Evolutionary conservation across 2,329 filamentous ascomycete species (phyloP).

Genomic region (Sphaerulina vaccinii): DNA sequence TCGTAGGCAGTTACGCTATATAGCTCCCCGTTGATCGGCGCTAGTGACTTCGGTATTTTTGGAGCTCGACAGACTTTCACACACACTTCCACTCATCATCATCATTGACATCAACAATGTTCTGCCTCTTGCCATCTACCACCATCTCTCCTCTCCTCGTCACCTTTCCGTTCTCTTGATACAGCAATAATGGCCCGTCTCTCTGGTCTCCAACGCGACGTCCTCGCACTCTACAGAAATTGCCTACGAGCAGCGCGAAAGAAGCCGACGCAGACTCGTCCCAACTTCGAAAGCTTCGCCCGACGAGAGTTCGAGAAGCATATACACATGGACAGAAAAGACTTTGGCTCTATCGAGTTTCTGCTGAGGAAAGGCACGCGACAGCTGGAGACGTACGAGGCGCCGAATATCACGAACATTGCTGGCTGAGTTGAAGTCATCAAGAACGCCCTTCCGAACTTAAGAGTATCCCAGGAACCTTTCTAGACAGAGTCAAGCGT

Average conservation of each 20-base stretch:
- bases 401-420: constrained; percentile 77
- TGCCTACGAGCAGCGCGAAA: constrained; percentile 78
- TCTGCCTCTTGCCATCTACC: too few species aligned
- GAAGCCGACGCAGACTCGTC: constrained; percentile 60
- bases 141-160: too few species aligned
- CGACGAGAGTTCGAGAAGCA: constrained; percentile 71
- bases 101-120: neutral
- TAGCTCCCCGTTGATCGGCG: constrained; percentile 5
- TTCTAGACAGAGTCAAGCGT: too few species aligned
- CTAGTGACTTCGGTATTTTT: too few species aligned
- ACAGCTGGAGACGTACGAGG: constrained; percentile 79
- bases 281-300: constrained; percentile 37
- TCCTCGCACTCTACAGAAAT: constrained; percentile 78
- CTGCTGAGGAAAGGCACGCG: constrained; percentile 76
- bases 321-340: constrained; percentile 69
- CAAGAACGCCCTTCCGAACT: neutral
- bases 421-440: constrained; percentile 24
- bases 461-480: too few species aligned
- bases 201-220: constrained; percentile 88
- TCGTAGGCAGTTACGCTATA: too few species aligned
- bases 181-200: constrained; percentile 48
- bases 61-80: too few species aligned
- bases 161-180: too few species aligned
- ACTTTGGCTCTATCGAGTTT: constrained; percentile 84
- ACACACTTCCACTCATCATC: neutral